A percentile compares a stretch with the other conserved stretches of the same genome.
These are phyloP conservation scores for Claviceps spartinae DNA, from an alignment of 2,329 filamentous ascomycete genomes.

Conservation along the genomic window DNA sequence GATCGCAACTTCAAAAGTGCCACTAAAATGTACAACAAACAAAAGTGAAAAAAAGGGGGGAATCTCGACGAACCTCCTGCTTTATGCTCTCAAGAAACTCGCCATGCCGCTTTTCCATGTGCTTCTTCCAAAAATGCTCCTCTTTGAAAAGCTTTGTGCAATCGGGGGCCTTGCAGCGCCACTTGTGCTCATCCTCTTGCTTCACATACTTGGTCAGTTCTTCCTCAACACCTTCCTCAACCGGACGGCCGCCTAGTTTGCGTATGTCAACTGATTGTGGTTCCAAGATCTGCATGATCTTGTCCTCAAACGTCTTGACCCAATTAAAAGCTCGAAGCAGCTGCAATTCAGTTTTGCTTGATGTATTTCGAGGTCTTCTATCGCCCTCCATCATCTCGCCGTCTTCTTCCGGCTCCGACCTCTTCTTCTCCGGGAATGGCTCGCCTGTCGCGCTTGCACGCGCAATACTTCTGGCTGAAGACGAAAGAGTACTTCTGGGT, in stretches of 20 bases:
- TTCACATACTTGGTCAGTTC: constrained; percentile 82
- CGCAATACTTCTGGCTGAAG: constrained; percentile 71
- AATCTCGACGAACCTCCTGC: constrained; percentile 60
- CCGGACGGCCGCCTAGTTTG: constrained; percentile 78
- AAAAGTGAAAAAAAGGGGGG: not conserved
- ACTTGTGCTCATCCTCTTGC: constrained; percentile 96
- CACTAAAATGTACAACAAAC: not conserved
- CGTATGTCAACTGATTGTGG: constrained; percentile 75
- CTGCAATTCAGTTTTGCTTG: constrained; percentile 75
- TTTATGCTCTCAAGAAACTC: constrained; percentile 76
- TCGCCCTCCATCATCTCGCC: constrained; percentile 41
- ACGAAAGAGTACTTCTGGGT: constrained; percentile 73
- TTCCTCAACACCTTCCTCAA: constrained; percentile 76
- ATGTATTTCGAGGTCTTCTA: constrained; percentile 56
- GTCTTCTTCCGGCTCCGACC: constrained; percentile 49
- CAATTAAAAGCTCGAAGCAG: constrained; percentile 93
- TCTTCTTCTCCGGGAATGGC: constrained; percentile 73
- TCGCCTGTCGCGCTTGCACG: constrained; percentile 72
- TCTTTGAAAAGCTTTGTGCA: constrained; percentile 97
- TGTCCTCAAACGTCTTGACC: constrained; percentile 98
- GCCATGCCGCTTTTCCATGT: constrained; percentile 86
- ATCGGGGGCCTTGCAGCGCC: constrained; percentile 88
- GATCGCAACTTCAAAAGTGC: not conserved
- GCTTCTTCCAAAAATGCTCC: constrained; percentile 93
- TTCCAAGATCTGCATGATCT: constrained; percentile 82